Conservation (phyloP, 2,329 filamentous ascomycete species). For the Pseudogymnoascus sp. region DNA sequence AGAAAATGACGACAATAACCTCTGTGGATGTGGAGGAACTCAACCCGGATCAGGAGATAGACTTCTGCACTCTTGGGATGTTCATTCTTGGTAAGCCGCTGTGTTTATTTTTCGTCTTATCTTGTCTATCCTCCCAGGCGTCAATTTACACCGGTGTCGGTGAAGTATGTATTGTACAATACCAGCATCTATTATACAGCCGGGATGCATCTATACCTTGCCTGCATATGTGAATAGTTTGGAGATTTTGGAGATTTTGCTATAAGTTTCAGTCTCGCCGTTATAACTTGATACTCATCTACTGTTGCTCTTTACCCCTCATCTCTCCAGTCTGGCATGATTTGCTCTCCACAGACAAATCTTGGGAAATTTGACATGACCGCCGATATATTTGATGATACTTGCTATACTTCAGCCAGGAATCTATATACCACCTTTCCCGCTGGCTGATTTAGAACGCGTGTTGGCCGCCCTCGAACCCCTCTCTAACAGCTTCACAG, state of each 20-base stretch:
- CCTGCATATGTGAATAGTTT: not conserved
- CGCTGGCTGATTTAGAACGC: not conserved
- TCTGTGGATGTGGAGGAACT: slow-evolving; percentile 20
- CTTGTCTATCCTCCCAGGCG: not conserved
- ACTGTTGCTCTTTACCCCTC: not conserved
- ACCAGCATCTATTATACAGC: not conserved
- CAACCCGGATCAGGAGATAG: slow-evolving; percentile 36
- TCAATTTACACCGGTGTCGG: not conserved
- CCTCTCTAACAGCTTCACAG: slow-evolving; percentile 37
- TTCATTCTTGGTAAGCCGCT: slow-evolving; percentile 57
- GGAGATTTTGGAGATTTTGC: not conserved
- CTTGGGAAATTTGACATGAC: not conserved
- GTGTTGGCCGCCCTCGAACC: not conserved
- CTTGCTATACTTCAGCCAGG: not conserved
- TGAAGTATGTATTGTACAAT: not conserved
- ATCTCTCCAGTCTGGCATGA: not conserved
- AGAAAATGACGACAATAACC: slow-evolving; percentile 25
- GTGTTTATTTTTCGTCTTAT: not conserved
- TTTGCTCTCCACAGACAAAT: not conserved
- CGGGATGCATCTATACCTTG: not conserved
- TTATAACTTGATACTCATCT: not conserved
- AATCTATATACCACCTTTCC: not conserved
- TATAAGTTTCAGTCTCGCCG: not conserved
- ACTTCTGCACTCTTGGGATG: slow-evolving; percentile 66
- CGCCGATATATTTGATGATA: not conserved